Evolutionary conservation across 1,139 yeast species (phyloP), one percentile per base, ranked within the genome.

Genomic region (Geotrichum restrictum): DNA sequence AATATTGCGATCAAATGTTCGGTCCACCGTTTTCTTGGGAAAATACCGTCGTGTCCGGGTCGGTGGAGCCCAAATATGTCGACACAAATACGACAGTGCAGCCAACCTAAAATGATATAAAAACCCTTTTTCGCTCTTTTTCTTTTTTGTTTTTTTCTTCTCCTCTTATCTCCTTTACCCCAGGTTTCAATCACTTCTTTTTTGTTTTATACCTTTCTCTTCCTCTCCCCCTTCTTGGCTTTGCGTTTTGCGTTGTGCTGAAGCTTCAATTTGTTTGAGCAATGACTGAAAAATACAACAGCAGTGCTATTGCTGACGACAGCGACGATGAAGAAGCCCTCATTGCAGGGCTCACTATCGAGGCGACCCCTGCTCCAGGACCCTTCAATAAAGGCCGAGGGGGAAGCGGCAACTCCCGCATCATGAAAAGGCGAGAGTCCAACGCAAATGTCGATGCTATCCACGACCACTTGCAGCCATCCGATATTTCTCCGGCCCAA

Each of bases 401-500:
- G 31, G 11, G 29, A 3, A n/a, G 33, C 11, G 37, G 37, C 16
- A 16, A 18, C 11, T 42, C 48, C 7, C 36, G 36, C 13, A 11
- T 27, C n/a, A 19, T 14, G 38, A 50, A 33, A 32, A 43, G 48
- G n/a, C 39, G 49, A n/a, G 49, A 41, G n/a, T 49, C 57, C 40
- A 46, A 55, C 37, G 41, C 51, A 29, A 49, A 64, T 32, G 62
- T 64, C 11, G 72, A 68, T 54, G 68, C 65, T 14, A 63, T 68
- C 48, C 72, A 68, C 49, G 55, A 62, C 19, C 57, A 57, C 8
- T 53, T 65, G 31, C 60, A 65, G 1, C 68, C 72, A 7, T 69
- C 70, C 52, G 74, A 74, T 56, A 67, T 76, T 16, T 69, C 69
- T 3, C 70, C 96, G 0, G 97, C 95, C 0, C 98, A 91, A 69